A percentile compares a stretch with the other conserved stretches of the same genome.
phyloP scores from a whole-genome alignment of 2,329 filamentous ascomycete genomes.

The Akanthomyces muscarius region DNA sequence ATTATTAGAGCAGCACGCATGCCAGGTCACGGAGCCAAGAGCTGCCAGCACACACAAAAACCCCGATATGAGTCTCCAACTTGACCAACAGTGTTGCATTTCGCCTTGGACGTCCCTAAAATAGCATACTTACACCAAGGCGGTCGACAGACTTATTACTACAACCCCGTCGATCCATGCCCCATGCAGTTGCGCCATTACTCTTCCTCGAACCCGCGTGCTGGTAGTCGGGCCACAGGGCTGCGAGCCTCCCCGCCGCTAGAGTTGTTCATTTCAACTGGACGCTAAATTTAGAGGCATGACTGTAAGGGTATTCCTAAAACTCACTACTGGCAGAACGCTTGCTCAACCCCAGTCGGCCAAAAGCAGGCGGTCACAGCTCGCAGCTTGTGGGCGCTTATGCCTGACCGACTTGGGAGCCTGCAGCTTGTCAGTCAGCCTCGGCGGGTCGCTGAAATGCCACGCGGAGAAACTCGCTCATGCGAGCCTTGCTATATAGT shows the following conservation, averaged over 20 bases:
- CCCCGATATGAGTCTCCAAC: background rate
- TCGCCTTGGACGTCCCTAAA: background rate
- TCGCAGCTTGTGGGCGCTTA: background rate
- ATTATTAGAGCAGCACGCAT: background rate
- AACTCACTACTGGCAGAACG: too few species aligned
- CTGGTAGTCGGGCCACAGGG: too few species aligned
- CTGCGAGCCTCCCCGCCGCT: background rate
- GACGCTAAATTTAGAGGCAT: background rate
- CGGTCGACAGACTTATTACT: background rate
- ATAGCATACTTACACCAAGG: background rate
- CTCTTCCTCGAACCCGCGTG: background rate
- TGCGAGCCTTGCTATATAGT: background rate
- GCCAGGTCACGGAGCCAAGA: background rate
- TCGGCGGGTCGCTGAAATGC: constrained; percentile 14
- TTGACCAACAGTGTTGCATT: background rate
- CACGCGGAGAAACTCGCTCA: background rate
- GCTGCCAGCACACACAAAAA: background rate
- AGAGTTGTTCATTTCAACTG: background rate
- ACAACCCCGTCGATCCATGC: constrained; percentile 1
- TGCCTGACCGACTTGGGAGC: background rate
- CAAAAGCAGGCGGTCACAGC: background rate
- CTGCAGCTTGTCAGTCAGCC: constrained; percentile 5
- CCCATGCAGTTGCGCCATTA: background rate
- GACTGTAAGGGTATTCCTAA: background rate
- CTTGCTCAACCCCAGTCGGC: background rate